Evolutionary conservation across 2,329 filamentous ascomycete genomes (phyloP), one percentile per base, ranked within the genome.

Genomic region (Onygena corvina): DNA sequence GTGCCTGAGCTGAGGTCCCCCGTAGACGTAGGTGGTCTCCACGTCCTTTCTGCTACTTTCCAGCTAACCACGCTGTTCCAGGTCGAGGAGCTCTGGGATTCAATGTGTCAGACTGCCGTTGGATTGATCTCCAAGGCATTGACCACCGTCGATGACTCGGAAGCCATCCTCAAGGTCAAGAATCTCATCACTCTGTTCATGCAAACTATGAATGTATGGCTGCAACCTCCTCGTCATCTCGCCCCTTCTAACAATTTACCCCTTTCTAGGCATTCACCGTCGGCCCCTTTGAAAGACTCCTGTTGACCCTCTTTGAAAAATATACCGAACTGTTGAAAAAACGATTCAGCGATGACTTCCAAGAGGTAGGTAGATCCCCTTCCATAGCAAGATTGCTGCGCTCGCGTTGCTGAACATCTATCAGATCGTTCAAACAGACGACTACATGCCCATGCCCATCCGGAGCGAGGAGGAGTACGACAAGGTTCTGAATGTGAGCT

Each of bases 381-480:
- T 27, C 30, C n/a, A 7, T 31, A 7, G n/a, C 30, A 31, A 31
- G 30, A 31, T n/a, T n/a, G n/a, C n/a, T n/a, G n/a, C n/a, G n/a
- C n/a, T n/a, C n/a, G n/a, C n/a, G n/a, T n/a, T n/a, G n/a, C n/a
- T n/a, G n/a, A n/a, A n/a, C n/a, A 31, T 31, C 30, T 33, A 46
- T 20, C 51, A 76, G 70, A 83, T 84, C 57, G 79, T 84, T 20
- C 74, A 86, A n/a, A 95, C 87, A 0, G 92, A 98, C 64, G 92
- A 98, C 66, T 98, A 98, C 67, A 98, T 98, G 90, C 93, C 92
- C 2, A 96, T 98, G 92, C 86, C 87, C 1, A 94, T 96, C 64
- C 86, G 88, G 59, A 88, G 84, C 16, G 68, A 76, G 12, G 89
- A 94, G 59, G 89, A 96, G 61, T 96, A 94, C 62, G 86, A 93